phyloP scores from a whole-genome alignment of 331 rosid species.

The Acacia concinna region DNA sequence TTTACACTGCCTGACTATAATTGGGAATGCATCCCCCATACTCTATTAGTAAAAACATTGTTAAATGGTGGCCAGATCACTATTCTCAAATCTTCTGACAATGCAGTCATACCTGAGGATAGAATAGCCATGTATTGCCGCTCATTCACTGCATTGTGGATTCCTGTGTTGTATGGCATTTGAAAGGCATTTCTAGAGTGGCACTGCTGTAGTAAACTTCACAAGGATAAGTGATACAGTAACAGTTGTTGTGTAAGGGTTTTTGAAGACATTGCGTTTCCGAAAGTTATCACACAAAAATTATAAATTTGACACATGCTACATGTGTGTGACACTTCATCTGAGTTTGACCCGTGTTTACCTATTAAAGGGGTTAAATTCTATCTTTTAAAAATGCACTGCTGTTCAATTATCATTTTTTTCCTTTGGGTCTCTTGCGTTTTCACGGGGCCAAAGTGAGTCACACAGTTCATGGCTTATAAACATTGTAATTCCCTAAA shows the following conservation, averaged over 20 bases:
- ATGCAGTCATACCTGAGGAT: neutral
- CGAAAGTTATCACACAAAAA: neutral
- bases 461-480: neutral
- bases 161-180: neutral
- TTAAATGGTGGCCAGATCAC: neutral
- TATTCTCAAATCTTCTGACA: neutral
- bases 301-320: too few species aligned
- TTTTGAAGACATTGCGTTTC: neutral
- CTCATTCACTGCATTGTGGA: neutral
- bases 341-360: conserved; percentile 9
- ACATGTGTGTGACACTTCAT: conserved; percentile 21
- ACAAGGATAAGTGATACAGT: neutral
- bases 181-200: neutral
- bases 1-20: neutral
- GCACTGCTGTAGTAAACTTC: neutral
- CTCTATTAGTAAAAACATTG: neutral
- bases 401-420: neutral
- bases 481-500: neutral
- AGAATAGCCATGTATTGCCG: neutral
- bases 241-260: neutral
- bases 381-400: neutral
- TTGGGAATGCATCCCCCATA: neutral
- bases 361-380: neutral
- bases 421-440: neutral
- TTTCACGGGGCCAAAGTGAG: neutral